These are phyloP conservation scores for Candida taoyuanica DNA, from an alignment of 805 yeast genomes.

Conservation along the genomic window DNA sequence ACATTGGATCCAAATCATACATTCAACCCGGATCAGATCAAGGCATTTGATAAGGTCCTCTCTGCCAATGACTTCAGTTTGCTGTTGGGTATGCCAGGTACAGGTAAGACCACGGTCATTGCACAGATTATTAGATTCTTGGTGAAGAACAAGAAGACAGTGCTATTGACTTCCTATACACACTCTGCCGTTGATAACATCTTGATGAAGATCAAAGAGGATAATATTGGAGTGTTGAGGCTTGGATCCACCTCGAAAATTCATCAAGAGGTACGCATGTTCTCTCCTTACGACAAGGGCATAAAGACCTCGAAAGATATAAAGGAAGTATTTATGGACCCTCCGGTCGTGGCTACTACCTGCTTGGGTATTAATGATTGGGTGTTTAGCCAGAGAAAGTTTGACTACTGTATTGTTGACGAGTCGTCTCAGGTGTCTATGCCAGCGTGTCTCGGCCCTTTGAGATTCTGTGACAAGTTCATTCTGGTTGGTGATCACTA, in stretches of 20 bases:
- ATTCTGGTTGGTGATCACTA: constrained; percentile 95
- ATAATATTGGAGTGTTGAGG: constrained; percentile 51
- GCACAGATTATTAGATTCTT: constrained; percentile 65
- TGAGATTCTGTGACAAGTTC: constrained; percentile 71
- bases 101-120: constrained; percentile 91
- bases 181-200: constrained; percentile 97
- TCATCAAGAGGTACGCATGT: constrained; percentile 56
- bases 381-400: constrained; percentile 50
- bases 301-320: constrained; percentile 43
- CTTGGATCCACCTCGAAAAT: constrained; percentile 58
- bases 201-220: constrained; percentile 58
- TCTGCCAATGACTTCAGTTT: constrained; percentile 70
- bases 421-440: constrained; percentile 95
- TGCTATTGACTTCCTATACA: constrained; percentile 81
- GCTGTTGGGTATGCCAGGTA: constrained; percentile 96
- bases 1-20: constrained; percentile 11
- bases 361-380: constrained; percentile 72
- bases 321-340: constrained; percentile 41
- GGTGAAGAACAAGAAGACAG: constrained; percentile 55
- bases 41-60: constrained; percentile 63
- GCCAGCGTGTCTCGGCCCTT: constrained; percentile 88
- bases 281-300: constrained; percentile 40
- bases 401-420: constrained; percentile 92
- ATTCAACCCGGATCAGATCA: constrained; percentile 67
- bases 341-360: constrained; percentile 83